Evolutionary conservation across 345 rosid species (phyloP).

Genomic region (Schrenkiella parvula): DNA sequence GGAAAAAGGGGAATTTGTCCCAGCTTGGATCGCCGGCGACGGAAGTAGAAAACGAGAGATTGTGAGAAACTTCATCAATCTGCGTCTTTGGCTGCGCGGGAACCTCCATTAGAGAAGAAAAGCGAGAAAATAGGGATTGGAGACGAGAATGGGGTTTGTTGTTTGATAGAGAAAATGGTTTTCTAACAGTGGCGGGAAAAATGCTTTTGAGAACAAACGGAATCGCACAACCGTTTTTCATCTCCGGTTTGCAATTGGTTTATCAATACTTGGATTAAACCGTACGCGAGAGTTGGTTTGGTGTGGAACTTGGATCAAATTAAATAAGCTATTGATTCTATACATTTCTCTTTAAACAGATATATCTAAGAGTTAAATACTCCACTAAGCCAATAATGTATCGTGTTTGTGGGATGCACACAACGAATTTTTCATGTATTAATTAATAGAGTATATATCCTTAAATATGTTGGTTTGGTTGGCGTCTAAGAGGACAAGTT

Average conservation of each 20-base stretch:
- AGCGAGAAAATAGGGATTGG: conserved; percentile 14
- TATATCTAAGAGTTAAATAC: background rate
- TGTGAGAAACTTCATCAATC: conserved; percentile 24
- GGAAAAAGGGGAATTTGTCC: conserved; percentile 58
- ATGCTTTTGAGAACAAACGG: background rate
- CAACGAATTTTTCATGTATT: background rate
- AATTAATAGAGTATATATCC: background rate
- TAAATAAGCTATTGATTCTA: no score
- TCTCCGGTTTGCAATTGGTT: conserved; percentile 5
- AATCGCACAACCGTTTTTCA: background rate
- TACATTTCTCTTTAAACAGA: no score
- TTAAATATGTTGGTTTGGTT: background rate
- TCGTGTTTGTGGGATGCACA: conserved; percentile 15
- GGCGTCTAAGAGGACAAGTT: background rate
- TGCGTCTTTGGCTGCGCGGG: conserved; percentile 19
- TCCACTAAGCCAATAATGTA: background rate
- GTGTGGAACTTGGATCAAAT: no score
- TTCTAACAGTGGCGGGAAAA: conserved; percentile 31
- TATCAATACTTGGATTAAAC: background rate
- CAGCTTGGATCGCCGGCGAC: conserved; percentile 19
- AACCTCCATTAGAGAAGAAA: conserved; percentile 11
- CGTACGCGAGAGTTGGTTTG: no score
- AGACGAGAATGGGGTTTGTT: background rate
- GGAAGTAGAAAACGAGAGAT: conserved; percentile 11
- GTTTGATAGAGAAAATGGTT: background rate